Conservation (phyloP, 441 rosid species). For the Gossypium aridum region DNA sequence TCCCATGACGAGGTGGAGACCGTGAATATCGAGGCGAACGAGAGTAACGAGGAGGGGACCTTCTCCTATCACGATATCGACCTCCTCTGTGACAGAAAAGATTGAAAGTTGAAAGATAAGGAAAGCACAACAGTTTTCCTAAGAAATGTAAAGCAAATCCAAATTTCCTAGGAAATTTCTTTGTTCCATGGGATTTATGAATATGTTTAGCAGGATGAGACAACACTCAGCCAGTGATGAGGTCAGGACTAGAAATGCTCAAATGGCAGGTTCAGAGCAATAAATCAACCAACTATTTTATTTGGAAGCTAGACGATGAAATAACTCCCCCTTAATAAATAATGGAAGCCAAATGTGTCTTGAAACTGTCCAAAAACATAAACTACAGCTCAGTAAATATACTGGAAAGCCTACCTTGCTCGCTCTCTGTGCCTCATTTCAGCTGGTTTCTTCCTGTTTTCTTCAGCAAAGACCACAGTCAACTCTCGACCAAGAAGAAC, state of each 20-base stretch:
- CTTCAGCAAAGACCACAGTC: conserved; percentile 69
- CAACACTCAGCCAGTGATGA: too few relatives aligned
- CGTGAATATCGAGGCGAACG: conserved; percentile 49
- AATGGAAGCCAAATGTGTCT: not conserved
- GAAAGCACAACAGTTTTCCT: not conserved
- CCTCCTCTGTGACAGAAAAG: conserved; percentile 27
- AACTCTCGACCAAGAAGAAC: conserved; percentile 59
- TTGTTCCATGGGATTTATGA: not conserved
- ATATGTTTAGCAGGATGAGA: not conserved
- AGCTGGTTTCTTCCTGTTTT: conserved; percentile 62
- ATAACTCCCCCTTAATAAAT: not conserved
- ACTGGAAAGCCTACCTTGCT: conserved; percentile 29
- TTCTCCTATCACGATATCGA: conserved; percentile 31
- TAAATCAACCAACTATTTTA: not conserved
- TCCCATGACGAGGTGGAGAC: conserved; percentile 66
- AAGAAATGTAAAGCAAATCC: not conserved
- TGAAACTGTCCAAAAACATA: not conserved
- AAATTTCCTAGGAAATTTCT: not conserved
- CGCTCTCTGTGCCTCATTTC: conserved; percentile 65
- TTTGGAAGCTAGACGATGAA: not conserved
- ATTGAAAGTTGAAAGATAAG: not conserved
- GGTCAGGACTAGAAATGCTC: not conserved
- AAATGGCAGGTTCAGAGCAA: not conserved
- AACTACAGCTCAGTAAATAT: not conserved
- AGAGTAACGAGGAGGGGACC: conserved; percentile 38